Evolutionary conservation across 768 basidiomycete species (phyloP), one percentile per base, ranked within the genome.

Genomic region (Leccinum uliginosum): DNA sequence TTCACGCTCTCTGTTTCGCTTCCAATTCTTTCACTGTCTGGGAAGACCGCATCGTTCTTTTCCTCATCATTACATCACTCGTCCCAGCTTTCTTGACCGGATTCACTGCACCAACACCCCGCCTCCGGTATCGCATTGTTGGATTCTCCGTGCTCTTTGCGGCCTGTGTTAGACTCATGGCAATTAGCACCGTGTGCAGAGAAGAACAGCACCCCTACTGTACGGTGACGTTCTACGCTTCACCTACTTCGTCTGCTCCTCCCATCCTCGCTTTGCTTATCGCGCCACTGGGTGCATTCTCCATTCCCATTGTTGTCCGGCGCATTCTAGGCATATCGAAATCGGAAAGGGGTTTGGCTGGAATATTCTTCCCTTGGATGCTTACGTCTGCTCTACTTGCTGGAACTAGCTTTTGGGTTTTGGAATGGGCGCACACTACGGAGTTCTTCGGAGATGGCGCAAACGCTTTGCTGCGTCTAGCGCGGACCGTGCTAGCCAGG

Each of bases 1-100:
- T 93, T 3, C 94, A 98, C 64, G 72, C 86, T 1, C 53, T 88
- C 4, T 76, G 87, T 7, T 96, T 96, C 72, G 81, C 87, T 15
- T 96, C 94, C 24, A 98, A 98, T 75, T 97, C 94, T 0, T 96
- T 92, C 76, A 92, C 91, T n/a, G 83, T 98, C 70, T 98, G 94
- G 93, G 97, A 99, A 80, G 95, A 98, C 69, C 81, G 82, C 30
- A 76, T 91, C 54, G 78, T 89, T 11, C 82, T 85, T 8, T 95
- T 86, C 79, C 79, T 98, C 53, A 74, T 86, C 58, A 67, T 86
- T 45, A 82, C 81, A 35, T 88, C 83, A 30, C 73, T 93, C 35
- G 71, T 83, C 11, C 84, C 86, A 0, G 76, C 74, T 57, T 73
- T 89, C 58, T 65, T 88, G 30, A 77, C 76, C 49, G 87, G 89